Evolutionary conservation across 257 asterid genomes (phyloP), one percentile per base, ranked within the genome.

Genomic region (Eustoma russellianum): DNA sequence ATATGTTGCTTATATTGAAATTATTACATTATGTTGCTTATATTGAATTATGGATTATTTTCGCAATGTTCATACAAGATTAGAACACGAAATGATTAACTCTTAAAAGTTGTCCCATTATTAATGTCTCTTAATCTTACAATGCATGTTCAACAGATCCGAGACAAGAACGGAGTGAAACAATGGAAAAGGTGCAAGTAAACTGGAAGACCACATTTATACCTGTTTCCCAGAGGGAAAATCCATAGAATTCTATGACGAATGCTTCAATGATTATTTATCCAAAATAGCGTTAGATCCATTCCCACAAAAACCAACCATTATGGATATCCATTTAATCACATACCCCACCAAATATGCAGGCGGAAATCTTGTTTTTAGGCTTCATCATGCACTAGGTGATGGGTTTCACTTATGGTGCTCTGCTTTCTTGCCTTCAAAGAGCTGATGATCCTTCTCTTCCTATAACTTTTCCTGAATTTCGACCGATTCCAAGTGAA

Each of bases 351-450:
- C 81, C 0, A 75, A 53, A 15, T 57, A 67, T 16, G 73, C 81
- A 40, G 70, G 70, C 34, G 77, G 67, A 51, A 53, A 45, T 61
- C 28, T 68, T n/a, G 61, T 75, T 8, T 71, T 71, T 28, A 75
- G 65, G 44, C 75, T 75, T 50, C 77, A 75, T 11, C 81, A 75
- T 50, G 59, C 73, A 65, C 57, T 75, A 8, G 81, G 81, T 18
- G 81, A 75, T 58, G 81, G 81, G 0, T 75, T 41, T 70, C 81
- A 2, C 14, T 75, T 5, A 71, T 75, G 75, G 81, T 5, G 75
- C 77, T 9, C 73, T 75, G 5, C 75, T 75, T 15, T 75, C 72
- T 30, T 67, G 77, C 40, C 38, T 75, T n/a, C 74, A 70, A 67
- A 70, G 80, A 6, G 60, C 62, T 7, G 81, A 71, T 45, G 54